phyloP scores from a whole-genome alignment of 2,329 filamentous ascomycete species.

The Fusarium paranaense region DNA sequence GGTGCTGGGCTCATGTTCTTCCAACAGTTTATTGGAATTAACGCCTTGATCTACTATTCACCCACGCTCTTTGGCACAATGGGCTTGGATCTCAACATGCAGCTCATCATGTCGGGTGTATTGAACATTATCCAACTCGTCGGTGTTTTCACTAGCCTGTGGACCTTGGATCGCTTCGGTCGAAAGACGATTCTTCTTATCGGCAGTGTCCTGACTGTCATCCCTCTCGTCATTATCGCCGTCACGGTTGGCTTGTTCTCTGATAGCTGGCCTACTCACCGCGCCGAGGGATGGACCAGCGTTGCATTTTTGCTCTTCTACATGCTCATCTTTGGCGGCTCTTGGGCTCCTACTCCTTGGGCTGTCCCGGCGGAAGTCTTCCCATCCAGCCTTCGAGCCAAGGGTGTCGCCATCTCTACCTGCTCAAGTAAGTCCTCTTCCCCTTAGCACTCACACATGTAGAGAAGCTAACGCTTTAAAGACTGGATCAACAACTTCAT shows the following conservation, averaged over 20 bases:
- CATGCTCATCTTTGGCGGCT: conserved; percentile 69
- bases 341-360: conserved; percentile 63
- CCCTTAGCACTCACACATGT: no score
- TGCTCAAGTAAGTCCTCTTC: neutral
- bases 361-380: neutral
- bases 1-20: conserved; percentile 17
- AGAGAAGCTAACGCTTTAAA: neutral
- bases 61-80: conserved; percentile 68
- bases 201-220: neutral
- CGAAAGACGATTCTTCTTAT: conserved; percentile 40
- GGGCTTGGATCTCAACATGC: conserved; percentile 56
- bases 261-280: conserved; percentile 40
- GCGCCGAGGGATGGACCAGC: conserved; percentile 42
- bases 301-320: conserved; percentile 58
- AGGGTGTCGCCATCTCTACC: neutral
- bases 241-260: neutral
- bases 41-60: conserved; percentile 59
- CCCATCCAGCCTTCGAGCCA: neutral
- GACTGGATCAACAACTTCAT: conserved; percentile 2
- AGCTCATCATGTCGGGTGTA: conserved; percentile 47
- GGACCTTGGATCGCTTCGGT: conserved; percentile 50
- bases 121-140: conserved; percentile 45
- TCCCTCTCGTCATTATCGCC: neutral
- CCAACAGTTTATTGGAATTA: conserved; percentile 20
- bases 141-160: conserved; percentile 57